Evolutionary conservation across 164 flowering plant genomes (phyloP), one percentile per base, ranked within the genome.

Genomic region (Liquidambar formosana): DNA sequence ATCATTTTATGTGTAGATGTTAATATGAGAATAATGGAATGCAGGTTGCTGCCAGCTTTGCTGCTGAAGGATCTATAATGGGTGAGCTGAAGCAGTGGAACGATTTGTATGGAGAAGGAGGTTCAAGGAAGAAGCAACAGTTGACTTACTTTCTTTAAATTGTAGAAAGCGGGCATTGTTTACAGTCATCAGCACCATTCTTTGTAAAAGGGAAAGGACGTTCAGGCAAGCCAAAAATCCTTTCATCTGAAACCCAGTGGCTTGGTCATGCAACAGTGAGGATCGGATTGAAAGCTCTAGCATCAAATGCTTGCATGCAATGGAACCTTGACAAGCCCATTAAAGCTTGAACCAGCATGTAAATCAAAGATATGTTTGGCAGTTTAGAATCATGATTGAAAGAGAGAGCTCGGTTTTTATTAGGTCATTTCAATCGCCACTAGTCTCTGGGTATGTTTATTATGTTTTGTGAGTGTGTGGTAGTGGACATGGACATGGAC

Each of bases 1-100:
- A 2, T 33, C 41, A 33, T 33, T n/a, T n/a, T n/a, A 33, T 33
- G 41, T 33, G 6, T 41, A 18, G 0, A 27, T 26, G 15, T 38
- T 43, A 12, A 14, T 44, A 1, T 23, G 44, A 12, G 10, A 8
- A 26, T 51, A 47, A 6, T 63, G 18, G 8, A 44, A 28, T 74
- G 73, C 83, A 89, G 94, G 92, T 89, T 65, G 90, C 95, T 64
- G 86, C 92, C 1, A 89, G 92, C 78, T 88, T 85, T 73, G 90
- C 90, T 64, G 38, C 86, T 6, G 92, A 84, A 71, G 92, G 95
- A 33, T 76, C 87, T 2, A 61, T 81, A 54, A 89, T 89, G 95
- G 67, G 65, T 16, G 95, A 89, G 77, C 81, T 89, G 63, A 81
- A 86, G 76, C 95, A 89, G 61, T 89, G 95, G 95, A 89, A 89